Base-by-base conservation (phyloP, 257 asterid genomes). In the Misopates orontium region DNA sequence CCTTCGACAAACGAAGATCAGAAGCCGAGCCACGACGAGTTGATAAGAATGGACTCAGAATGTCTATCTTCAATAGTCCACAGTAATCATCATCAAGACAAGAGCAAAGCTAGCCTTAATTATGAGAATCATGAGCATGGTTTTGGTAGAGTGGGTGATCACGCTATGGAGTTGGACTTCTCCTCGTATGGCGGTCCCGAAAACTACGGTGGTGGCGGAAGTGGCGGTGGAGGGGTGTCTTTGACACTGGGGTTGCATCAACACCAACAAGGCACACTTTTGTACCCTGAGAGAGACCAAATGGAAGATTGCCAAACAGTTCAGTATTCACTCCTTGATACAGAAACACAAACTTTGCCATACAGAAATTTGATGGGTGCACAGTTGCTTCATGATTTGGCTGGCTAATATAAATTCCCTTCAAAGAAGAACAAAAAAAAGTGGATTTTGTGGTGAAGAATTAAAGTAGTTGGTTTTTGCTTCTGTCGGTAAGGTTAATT, bases 291-390 rank as follows among this genome's bases (percentile, higher is more conserved):
- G n/a, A n/a, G n/a, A n/a, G 20, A 24, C 19, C 82, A 88, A 1
- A 83, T 81, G 47, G 96, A 84, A 32, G 95, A 90, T 36, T 87
- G 95, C 77, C 85, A 85, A 40, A 80, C 85, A 39, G 84, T 73
- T 32, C 90, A 68, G 69, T 89, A 84, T 66, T 81, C 98, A n/a
- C 80, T 89, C 1, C 12, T 89, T 89, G 97, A 87, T 0, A 73
- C 79, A n/a, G 95, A 87, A 62, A 78, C 59, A 49, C 98, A 92
- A 84, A 87, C 67, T 31, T 64, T 87, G 83, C 98, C 91, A 4
- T 89, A 87, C 44, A 76, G 97, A 79, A 87, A 87, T 63, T 64
- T 92, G 88, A 85, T 92, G 95, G 96, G 96, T 4, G 95, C 98
- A 40, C 98, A 89, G 80, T 39, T 92, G 78, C 97, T 92, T 21